Evolutionary conservation across 257 asterid species (phyloP).

Genomic region (Nyctanthes arbortristis): DNA sequence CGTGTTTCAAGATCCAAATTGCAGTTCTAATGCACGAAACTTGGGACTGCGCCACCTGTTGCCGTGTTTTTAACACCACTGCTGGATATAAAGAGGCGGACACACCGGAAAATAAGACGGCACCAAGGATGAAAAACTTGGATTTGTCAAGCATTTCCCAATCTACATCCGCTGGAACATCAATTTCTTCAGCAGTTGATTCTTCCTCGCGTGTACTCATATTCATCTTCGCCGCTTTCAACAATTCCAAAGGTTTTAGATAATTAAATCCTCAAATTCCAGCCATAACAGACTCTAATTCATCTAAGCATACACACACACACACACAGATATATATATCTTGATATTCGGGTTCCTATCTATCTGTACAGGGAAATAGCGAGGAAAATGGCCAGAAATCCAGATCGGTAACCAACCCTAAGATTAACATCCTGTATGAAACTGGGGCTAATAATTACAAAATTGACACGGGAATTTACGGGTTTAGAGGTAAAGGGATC

Average conservation of each 20-base stretch:
- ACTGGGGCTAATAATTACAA: neutral
- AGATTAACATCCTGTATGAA: neutral
- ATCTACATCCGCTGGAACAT: constrained; percentile 65
- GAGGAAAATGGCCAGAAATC: neutral
- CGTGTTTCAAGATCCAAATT: constrained; percentile 45
- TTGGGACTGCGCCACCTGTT: constrained; percentile 64
- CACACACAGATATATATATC: neutral
- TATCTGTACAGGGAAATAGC: neutral
- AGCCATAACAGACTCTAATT: neutral
- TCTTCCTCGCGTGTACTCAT: constrained; percentile 49
- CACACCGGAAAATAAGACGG: constrained; percentile 74
- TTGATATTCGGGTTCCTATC: neutral
- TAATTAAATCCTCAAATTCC: neutral
- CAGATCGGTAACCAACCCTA: neutral
- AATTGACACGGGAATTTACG: constrained; percentile 7
- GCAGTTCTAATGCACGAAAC: constrained; percentile 51
- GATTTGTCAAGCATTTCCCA: constrained; percentile 78
- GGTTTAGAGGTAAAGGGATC: constrained; percentile 9
- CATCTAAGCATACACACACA: constrained; percentile 1
- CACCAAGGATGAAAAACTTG: constrained; percentile 79
- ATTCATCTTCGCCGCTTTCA: constrained; percentile 46
- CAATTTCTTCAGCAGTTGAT: constrained; percentile 43
- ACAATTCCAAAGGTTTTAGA: neutral
- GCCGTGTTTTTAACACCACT: constrained; percentile 75
- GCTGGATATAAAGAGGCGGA: constrained; percentile 64